Base-by-base conservation (phyloP, 2,329 filamentous ascomycete genomes). In the Colletotrichum paranaense region DNA sequence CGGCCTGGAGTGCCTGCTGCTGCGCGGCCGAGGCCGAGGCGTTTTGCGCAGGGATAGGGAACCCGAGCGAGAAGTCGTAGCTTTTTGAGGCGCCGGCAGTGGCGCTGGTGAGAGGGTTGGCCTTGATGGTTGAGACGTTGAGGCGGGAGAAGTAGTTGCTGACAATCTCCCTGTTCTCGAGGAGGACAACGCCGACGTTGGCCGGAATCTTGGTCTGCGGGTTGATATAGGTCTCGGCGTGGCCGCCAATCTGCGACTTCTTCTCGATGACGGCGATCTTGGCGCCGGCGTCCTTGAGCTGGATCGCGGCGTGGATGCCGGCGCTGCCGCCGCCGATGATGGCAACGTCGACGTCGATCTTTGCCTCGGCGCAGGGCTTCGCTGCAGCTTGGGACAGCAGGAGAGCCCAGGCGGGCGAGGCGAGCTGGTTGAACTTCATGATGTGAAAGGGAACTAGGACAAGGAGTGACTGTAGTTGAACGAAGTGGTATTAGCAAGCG, bases 271-370 rank as follows among this genome's bases (percentile, higher is more conserved):
- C 75, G 1, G 81, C 78, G 24, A 86, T 78, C 4, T 72, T 82
- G 32, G 83, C 79, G 53, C 80, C 80, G 49, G 77, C 64, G 46
- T 86, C 80, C 12, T 80, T 78, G 11, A 88, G 78, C 7, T 76
- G 69, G 53, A 86, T 80, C 5, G 85, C 84, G 11, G 82, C 78
- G 73, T 85, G 82, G 0, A 81, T 83, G 6, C 85, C 85, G 26
- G 78, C 75, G 1, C 81, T 78, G 30, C 86, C 86, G 3, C 84
- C 85, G 49, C 85, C 85, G 49, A 87, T 81, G 69, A 87, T 76
- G 62, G 63, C 71, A 22, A 79, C 74, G 24, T 79, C 77, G 57
- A 75, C 76, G 11, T 68, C 53, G 22, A 75, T 73, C 5, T 62
- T 22, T 2, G 24, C 5, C n/a, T 49, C n/a, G 16, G 58, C 7